Percentiles rank a stretch among this genome's conserved stretches.
These are phyloP conservation scores for Epichloe uncinata DNA, from an alignment of 2,329 filamentous ascomycete genomes.

Conservation along the genomic window DNA sequence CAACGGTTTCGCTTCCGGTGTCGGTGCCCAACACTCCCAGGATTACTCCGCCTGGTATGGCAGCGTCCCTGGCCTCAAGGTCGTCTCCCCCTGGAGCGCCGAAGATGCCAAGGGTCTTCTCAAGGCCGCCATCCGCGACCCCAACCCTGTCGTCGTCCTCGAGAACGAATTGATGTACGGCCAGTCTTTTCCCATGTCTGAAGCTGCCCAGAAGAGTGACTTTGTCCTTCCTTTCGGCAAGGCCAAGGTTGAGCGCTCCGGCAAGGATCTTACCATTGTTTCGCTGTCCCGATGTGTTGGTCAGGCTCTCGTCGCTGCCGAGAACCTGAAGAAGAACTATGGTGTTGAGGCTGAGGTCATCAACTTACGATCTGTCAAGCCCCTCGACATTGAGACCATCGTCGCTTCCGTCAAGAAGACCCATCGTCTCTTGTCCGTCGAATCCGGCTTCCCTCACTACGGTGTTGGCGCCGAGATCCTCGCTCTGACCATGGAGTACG, in stretches of 20 bases:
- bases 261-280: slow-evolving; percentile 93
- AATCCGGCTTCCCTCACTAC: slow-evolving; percentile 93
- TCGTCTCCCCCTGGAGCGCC: slow-evolving; percentile 93
- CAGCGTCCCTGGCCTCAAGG: slow-evolving; percentile 93
- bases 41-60: slow-evolving; percentile 99
- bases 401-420: slow-evolving; percentile 99
- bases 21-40: slow-evolving; percentile 95
- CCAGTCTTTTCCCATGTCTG: slow-evolving; percentile 91
- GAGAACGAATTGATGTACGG: slow-evolving; percentile 91
- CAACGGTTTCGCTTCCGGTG: slow-evolving; percentile 94
- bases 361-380: slow-evolving; percentile 96
- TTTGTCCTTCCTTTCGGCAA: slow-evolving; percentile 97
- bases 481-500: slow-evolving; percentile 92
- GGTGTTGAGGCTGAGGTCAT: slow-evolving; percentile 92
- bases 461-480: slow-evolving; percentile 89
- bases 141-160: slow-evolving; percentile 87
- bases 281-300: slow-evolving; percentile 91
- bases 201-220: slow-evolving; percentile 88
- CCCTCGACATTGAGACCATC: slow-evolving; percentile 87
- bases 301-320: slow-evolving; percentile 76
- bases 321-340: slow-evolving; percentile 90
- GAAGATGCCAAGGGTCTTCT: slow-evolving; percentile 97
- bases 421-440: slow-evolving; percentile 75
- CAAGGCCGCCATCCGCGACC: slow-evolving; percentile 95
- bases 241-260: slow-evolving; percentile 94